Evolutionary conservation across 768 basidiomycete genomes (phyloP).

Genomic region (Suillus discolor): DNA sequence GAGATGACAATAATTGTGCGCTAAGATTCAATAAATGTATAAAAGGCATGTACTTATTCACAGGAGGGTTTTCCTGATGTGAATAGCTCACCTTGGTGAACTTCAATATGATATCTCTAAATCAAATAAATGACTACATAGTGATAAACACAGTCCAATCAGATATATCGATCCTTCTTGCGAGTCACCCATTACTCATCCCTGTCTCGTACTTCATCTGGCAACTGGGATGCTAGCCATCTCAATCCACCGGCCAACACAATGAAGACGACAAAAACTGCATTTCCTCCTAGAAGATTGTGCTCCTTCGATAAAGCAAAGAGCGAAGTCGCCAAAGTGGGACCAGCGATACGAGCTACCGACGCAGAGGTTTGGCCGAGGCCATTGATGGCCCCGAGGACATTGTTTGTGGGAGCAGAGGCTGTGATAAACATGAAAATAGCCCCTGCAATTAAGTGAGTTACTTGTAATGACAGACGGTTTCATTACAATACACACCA

Average conservation of each 20-base stretch:
- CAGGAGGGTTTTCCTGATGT: too few species aligned
- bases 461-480: background rate
- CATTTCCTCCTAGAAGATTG: conserved; percentile 50
- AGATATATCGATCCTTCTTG: too few species aligned
- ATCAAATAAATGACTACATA: too few species aligned
- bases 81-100: too few species aligned
- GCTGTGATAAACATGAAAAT: conserved; percentile 56
- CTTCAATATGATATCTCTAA: too few species aligned
- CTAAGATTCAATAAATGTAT: too few species aligned
- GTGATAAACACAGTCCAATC: too few species aligned
- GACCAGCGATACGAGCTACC: conserved; percentile 50
- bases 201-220: conserved; percentile 37
- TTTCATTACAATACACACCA: background rate
- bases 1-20: too few species aligned
- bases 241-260: conserved; percentile 26
- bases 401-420: conserved; percentile 53
- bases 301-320: conserved; percentile 54
- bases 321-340: conserved; percentile 48
- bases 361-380: conserved; percentile 52
- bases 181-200: conserved; percentile 13
- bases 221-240: conserved; percentile 27
- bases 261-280: conserved; percentile 47
- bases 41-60: too few species aligned
- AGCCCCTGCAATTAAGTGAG: conserved; percentile 38
- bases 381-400: conserved; percentile 61